Percentiles rank a stretch among this genome's conserved stretches.
These are phyloP conservation scores for Pluteus cervinus DNA, from an alignment of 768 basidiomycete species.

Conservation along the genomic window DNA sequence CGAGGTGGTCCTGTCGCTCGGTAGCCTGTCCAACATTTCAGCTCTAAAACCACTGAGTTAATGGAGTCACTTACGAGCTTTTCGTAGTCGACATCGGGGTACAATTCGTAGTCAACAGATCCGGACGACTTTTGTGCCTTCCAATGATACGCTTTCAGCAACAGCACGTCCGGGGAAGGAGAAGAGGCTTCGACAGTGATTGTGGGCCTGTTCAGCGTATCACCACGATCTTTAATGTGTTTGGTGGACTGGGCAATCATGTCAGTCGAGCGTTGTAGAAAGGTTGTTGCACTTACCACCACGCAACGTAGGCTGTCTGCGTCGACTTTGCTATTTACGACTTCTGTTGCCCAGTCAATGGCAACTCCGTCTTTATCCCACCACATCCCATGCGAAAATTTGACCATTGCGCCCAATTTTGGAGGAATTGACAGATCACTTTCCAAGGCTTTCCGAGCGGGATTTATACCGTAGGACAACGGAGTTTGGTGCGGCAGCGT, in stretches of 20 bases:
- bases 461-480: too few relatives aligned
- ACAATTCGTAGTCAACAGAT: slow-evolving; percentile 22
- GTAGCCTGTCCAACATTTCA: slow-evolving; percentile 5
- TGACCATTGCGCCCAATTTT: too few relatives aligned
- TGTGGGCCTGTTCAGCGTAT: slow-evolving; percentile 26
- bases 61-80: slow-evolving; percentile 10
- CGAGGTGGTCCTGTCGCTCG: slow-evolving; percentile 12
- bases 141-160: slow-evolving; percentile 27
- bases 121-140: slow-evolving; percentile 14
- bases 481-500: too few relatives aligned
- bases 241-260: slow-evolving; percentile 15
- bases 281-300: slow-evolving; percentile 13
- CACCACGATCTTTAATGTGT: slow-evolving; percentile 25
- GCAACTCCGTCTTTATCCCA: slow-evolving; percentile 16
- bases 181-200: slow-evolving; percentile 27
- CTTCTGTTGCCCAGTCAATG: slow-evolving; percentile 26
- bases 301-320: slow-evolving; percentile 21
- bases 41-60: neutral
- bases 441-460: too few relatives aligned
- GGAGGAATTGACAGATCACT: too few relatives aligned
- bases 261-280: neutral
- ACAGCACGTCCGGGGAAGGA: slow-evolving; percentile 21
- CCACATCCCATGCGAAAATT: slow-evolving; percentile 28
- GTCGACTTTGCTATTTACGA: slow-evolving; percentile 17
- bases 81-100: slow-evolving; percentile 18